A percentile compares a stretch with the other conserved stretches of the same genome.
phyloP scores from a whole-genome alignment of 1,284 basidiomycete genomes.

The Moesziomyces parantarcticus region DNA sequence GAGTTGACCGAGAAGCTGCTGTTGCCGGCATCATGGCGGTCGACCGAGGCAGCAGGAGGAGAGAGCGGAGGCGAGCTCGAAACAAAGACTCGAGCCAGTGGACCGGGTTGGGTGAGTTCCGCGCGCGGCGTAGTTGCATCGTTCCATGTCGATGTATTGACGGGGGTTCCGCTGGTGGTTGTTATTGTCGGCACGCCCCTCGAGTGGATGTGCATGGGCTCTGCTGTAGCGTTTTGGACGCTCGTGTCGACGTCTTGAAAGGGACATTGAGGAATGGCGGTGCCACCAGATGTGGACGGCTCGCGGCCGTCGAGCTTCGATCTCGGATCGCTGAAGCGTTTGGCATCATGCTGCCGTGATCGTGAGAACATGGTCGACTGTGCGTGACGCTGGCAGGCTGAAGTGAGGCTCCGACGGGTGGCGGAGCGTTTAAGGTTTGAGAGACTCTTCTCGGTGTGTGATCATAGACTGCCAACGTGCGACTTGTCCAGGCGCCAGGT shows the following conservation, averaged over 20 bases:
- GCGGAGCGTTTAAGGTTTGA: neutral
- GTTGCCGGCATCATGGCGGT: conserved; percentile 11
- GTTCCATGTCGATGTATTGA: conserved; percentile 16
- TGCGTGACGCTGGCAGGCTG: too few relatives aligned
- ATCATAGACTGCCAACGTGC: neutral
- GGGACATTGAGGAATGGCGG: neutral
- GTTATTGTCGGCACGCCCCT: conserved; percentile 30
- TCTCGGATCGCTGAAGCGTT: conserved; percentile 19
- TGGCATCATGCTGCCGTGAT: conserved; percentile 20
- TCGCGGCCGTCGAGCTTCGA: conserved; percentile 2
- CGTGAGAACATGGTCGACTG: conserved; percentile 24
- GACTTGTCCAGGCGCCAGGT: neutral
- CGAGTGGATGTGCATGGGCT: conserved; percentile 11
- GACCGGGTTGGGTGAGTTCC: conserved; percentile 1
- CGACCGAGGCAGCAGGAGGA: conserved; percentile 5
- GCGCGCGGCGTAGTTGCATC: neutral
- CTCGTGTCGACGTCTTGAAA: neutral
- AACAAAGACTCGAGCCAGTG: conserved; percentile 1
- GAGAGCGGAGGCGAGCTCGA: conserved; percentile 7
- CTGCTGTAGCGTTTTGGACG: conserved; percentile 2
- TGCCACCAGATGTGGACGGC: conserved; percentile 1
- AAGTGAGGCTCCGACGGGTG: neutral
- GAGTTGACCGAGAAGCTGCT: conserved; percentile 38
- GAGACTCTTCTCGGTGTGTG: neutral
- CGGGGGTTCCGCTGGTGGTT: conserved; percentile 23